A percentile compares a stretch with the other conserved stretches of the same genome.
phyloP scores from a whole-genome alignment of 2,329 filamentous ascomycete genomes.

The Pseudogymnoascus sp. region DNA sequence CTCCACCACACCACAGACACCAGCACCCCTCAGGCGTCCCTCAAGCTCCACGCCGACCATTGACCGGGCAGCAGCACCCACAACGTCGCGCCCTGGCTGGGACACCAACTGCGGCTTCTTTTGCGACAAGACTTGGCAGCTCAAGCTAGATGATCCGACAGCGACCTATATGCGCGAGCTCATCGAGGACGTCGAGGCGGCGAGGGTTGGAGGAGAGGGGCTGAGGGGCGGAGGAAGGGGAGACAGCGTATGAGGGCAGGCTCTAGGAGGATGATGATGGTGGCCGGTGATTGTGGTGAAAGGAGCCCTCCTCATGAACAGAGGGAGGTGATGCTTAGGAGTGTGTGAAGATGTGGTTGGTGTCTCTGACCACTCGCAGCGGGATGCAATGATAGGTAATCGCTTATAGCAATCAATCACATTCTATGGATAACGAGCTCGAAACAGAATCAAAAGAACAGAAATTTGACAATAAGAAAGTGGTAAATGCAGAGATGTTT shows the following conservation, averaged over 20 bases:
- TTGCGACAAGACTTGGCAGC: neutral
- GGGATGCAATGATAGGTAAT: too few relatives aligned
- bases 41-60: neutral
- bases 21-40: neutral
- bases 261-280: neutral
- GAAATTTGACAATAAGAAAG: too few relatives aligned
- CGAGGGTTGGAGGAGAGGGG: neutral
- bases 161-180: neutral
- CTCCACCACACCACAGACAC: neutral
- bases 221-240: neutral
- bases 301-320: neutral
- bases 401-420: too few relatives aligned
- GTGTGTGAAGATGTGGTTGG: neutral
- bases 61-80: neutral
- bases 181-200: neutral
- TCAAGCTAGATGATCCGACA: neutral
- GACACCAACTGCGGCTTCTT: slow-evolving; percentile 18
- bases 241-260: neutral
- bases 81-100: slow-evolving; percentile 19
- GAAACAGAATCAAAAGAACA: too few relatives aligned
- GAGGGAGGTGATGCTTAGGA: neutral
- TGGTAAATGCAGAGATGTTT: too few relatives aligned
- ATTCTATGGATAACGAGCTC: too few relatives aligned
- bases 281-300: neutral
- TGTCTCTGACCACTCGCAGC: too few relatives aligned